A percentile compares a stretch with the other conserved stretches of the same genome.
Conservation (phyloP, 257 asterid genomes). For the Solanum bukasovii region DNA sequence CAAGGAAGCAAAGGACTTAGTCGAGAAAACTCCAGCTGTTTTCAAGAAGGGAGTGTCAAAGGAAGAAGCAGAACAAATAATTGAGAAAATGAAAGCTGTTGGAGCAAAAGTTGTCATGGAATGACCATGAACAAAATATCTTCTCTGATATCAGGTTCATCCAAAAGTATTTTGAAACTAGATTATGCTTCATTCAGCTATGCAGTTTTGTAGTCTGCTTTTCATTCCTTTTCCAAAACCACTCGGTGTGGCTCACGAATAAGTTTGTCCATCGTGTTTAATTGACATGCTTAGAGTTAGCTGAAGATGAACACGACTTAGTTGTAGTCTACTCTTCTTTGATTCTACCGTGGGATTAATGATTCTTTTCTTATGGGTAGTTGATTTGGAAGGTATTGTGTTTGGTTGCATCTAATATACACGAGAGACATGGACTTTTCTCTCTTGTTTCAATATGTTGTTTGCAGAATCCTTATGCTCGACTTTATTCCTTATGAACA, state of each 20-base stretch:
- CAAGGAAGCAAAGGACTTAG: conserved; percentile 37
- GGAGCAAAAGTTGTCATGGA: conserved; percentile 37
- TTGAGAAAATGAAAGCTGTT: conserved; percentile 34
- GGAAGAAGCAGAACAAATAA: conserved; percentile 36
- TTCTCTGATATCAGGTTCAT: neutral
- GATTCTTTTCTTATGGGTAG: neutral
- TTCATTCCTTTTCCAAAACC: neutral
- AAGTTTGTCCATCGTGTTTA: neutral
- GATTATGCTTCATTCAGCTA: neutral
- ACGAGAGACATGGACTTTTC: neutral
- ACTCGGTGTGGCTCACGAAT: neutral
- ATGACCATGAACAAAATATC: neutral
- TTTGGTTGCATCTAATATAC: neutral
- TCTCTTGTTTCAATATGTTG: neutral
- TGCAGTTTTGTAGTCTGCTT: neutral
- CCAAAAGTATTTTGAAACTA: neutral
- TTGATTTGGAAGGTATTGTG: neutral
- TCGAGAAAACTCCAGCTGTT: conserved; percentile 34
- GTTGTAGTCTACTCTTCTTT: neutral
- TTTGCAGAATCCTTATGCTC: neutral
- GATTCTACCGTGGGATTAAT: neutral
- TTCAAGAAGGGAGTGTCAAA: conserved; percentile 33
- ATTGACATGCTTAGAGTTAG: neutral
- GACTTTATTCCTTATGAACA: neutral
- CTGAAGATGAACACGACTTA: neutral